Base-by-base conservation (phyloP, 2,329 filamentous ascomycete genomes). In the Pyrenochaeta sp. region DNA sequence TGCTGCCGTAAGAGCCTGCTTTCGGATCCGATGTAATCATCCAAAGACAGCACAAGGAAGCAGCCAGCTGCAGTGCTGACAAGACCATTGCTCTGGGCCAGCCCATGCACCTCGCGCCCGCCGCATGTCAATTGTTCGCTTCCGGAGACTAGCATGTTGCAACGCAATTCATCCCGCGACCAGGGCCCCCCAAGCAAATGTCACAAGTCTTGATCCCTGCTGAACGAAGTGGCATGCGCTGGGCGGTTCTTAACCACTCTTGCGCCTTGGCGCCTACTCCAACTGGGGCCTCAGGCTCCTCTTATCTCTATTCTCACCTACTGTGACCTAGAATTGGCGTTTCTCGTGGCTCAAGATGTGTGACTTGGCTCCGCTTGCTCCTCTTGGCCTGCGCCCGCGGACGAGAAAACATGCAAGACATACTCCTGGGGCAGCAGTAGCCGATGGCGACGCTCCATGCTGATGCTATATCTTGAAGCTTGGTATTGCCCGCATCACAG, bases 311-410 rank as follows among this genome's bases (percentile, higher is more conserved):
- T 47, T 30, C 30, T 20, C 37, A n/a, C 39, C 37, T 55, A 55
- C 50, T 44, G 54, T 52, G 49, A 47, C 49, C 58, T 54, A 55
- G 45, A 7, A 32, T 50, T 46, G 53, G 54, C 48, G 49, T 42
- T 56, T 43, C 46, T 40, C 44, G 54, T 54, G 42, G 49, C 41
- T 52, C 49, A 56, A 48, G 47, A 42, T 55, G 68, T 68, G 46
- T 66, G 65, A 68, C 68, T 69, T 71, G 68, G 66, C 65, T 54
- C 45, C 29, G 42, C 45, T 40, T 43, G 31, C 30, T 40, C 39
- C 14, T 42, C 65, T 67, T 69, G 65, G 66, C 66, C 45, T 54
- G 54, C 58, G 54, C 36, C 49, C 44, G 49, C 49, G 58, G 58
- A 45, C 37, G 47, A 27, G 31, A 43, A 12, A 39, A 12, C 18